phyloP scores from a whole-genome alignment of 2,329 filamentous ascomycete species.

The Colletotrichum orchidophilum region DNA sequence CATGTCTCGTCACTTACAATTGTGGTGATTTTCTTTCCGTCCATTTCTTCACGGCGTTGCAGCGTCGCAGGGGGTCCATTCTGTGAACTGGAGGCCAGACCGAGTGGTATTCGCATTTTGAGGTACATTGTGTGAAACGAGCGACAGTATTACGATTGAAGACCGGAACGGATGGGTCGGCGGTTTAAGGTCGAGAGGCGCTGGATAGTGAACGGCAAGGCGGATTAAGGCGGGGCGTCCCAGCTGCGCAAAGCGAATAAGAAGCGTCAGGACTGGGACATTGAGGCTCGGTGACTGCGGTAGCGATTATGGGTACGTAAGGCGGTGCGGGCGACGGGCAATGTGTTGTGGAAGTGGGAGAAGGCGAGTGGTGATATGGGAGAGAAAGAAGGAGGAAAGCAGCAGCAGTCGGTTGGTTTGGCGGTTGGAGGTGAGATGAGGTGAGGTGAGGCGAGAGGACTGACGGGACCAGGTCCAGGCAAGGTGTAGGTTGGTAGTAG shows the following conservation, averaged over 20 bases:
- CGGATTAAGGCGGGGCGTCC: constrained; percentile 27
- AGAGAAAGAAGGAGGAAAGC: not conserved
- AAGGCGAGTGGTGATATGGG: not conserved
- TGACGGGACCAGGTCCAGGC: constrained; percentile 4
- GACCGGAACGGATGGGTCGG: constrained; percentile 17
- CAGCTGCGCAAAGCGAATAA: constrained; percentile 26
- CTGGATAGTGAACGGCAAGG: constrained; percentile 7
- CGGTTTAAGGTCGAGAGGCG: constrained; percentile 3
- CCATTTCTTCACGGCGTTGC: constrained; percentile 12
- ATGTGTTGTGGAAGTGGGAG: not conserved
- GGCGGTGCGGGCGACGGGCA: not conserved
- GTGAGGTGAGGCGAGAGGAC: not conserved
- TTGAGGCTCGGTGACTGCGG: constrained; percentile 6
- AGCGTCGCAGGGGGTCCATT: not conserved
- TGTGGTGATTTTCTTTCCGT: constrained; percentile 27
- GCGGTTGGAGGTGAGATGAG: constrained; percentile 5
- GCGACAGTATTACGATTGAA: constrained; percentile 8
- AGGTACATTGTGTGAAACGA: constrained; percentile 30
- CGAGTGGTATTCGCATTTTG: constrained; percentile 24
- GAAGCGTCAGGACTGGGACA: constrained; percentile 27
- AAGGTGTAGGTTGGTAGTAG: not conserved
- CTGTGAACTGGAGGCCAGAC: not conserved
- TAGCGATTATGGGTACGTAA: not conserved
- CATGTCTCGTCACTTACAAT: constrained; percentile 23
- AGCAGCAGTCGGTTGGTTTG: not conserved